Evolutionary conservation across 2,329 filamentous ascomycete species (phyloP), one percentile per base, ranked within the genome.

Genomic region (Fusarium liriodendri): DNA sequence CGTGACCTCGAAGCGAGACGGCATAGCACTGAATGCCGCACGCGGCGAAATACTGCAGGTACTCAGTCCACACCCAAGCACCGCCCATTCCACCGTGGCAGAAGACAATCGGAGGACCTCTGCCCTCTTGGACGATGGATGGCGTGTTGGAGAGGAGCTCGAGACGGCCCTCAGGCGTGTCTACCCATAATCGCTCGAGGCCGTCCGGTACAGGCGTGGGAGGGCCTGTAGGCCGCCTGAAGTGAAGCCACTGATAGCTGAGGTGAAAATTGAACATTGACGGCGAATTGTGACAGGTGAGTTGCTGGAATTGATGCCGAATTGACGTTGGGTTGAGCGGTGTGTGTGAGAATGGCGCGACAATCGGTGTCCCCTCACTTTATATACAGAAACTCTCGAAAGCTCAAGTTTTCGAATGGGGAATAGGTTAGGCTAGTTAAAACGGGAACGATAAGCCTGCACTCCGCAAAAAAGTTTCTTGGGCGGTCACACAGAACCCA

Each of bases 61-160:
- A 90, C 50, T 85, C 82, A 10, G 85, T 80, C 86, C 87, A 90
- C 22, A 89, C 83, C 77, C 84, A 85, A 9, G 88, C 89, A 63
- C 82, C 83, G 45, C 87, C 88, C 82, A 89, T 88, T 58, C 87
- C 87, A 42, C 88, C 88, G 71, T 90, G 88, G 37, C 85, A 81
- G 79, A 89, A 89, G 80, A 89, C 84, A 14, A 89, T 77, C 2
- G 86, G 84, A 11, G 83, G 45, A 45, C 62, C 74, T 27, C 68
- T 64, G 4, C 62, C 42, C 42, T 47, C 61, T 8, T 52, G 54
- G 6, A 69, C 61, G 22, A 66, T 70, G 3, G 73, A 62, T 1
- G 84, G 83, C 16, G 78, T 72, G n/a, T 84, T 84, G 66, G 81
- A 82, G 32, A 90, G 83, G 4, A 89, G 76, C 75, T 89, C 87